Base-by-base conservation (phyloP, 1,284 basidiomycete genomes). In the Ustilago vetiveriae region DNA sequence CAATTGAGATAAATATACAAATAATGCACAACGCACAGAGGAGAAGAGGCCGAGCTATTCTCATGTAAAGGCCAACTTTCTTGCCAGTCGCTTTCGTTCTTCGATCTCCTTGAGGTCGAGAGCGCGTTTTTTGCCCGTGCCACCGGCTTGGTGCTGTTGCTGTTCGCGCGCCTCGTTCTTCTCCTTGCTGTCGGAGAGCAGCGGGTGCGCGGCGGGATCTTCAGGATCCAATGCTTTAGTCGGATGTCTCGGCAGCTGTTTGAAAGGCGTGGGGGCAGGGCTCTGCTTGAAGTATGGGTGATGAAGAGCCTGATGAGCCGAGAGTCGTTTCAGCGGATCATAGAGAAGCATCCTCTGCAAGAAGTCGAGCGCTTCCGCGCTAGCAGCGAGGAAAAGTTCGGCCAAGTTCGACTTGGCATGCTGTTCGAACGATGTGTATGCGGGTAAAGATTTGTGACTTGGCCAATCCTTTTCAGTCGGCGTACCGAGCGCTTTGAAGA, bases 391-490 rank as follows among this genome's bases (percentile, higher is more conserved):
- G 84, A 98, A 95, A 33, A 96, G 86, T 73, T 90, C 88, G 30
- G 90, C 88, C 29, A 96, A 85, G 13, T 90, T 90, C 41, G 90
- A 88, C 76, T 90, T 91, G 0, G 91, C 90, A 74, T 92, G 91
- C 36, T 64, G 56, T 35, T 78, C 77, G 24, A 78, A 75, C 24
- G 64, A 33, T 11, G 46, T 46, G 32, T 66, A 80, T 55, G 72
- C 58, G 3, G 79, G 79, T 8, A 81, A 62, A 26, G 69, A 75
- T 90, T 89, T 50, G 90, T 90, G 19, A 92, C 88, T 8, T 89
- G 95, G 95, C 96, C 96, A 99, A 23, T 98, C 94, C 48, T 92
- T 89, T 76, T 98, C 94, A 0, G 92, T 92, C 0, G 96, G 96
- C 5, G 94, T 94, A 0, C 96, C 96, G 17, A 98, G 86, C 0